Evolutionary conservation across 2,329 filamentous ascomycete genomes (phyloP).

Genomic region (Madurella fahalii): DNA sequence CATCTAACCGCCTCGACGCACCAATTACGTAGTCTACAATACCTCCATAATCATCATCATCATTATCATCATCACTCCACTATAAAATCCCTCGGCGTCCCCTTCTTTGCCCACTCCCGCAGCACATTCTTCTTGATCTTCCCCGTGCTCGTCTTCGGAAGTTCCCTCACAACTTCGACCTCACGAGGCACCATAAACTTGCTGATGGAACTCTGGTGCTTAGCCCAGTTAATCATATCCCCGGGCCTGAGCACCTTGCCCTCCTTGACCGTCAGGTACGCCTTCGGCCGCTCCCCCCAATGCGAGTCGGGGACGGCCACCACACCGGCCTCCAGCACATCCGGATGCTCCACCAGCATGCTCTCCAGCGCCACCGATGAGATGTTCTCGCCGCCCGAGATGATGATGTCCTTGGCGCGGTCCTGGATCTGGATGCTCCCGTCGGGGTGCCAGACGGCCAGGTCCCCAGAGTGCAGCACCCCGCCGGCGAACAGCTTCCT

Average conservation of each 20-base stretch:
- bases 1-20: too few species aligned
- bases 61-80: slow-evolving; percentile 4
- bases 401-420: slow-evolving; percentile 96
- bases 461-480: slow-evolving; percentile 81
- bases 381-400: slow-evolving; percentile 95
- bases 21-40: too few species aligned
- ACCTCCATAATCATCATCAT: too few species aligned
- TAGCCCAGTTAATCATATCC: slow-evolving; percentile 83
- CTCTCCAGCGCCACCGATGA: slow-evolving; percentile 88
- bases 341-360: slow-evolving; percentile 82
- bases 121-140: slow-evolving; percentile 96
- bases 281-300: slow-evolving; percentile 96
- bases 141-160: slow-evolving; percentile 95
- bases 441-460: slow-evolving; percentile 90
- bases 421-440: slow-evolving; percentile 90
- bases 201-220: slow-evolving; percentile 72
- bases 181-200: slow-evolving; percentile 80
- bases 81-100: slow-evolving; percentile 19
- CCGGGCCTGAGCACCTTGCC: slow-evolving; percentile 47
- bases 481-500: slow-evolving; percentile 83
- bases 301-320: slow-evolving; percentile 82
- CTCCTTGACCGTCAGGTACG: slow-evolving; percentile 76
- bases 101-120: slow-evolving; percentile 71
- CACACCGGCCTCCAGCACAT: slow-evolving; percentile 86
- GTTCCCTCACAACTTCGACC: slow-evolving; percentile 74